These are phyloP conservation scores for Syzygium oleosum DNA, from an alignment of 345 rosid species.

Conservation along the genomic window DNA sequence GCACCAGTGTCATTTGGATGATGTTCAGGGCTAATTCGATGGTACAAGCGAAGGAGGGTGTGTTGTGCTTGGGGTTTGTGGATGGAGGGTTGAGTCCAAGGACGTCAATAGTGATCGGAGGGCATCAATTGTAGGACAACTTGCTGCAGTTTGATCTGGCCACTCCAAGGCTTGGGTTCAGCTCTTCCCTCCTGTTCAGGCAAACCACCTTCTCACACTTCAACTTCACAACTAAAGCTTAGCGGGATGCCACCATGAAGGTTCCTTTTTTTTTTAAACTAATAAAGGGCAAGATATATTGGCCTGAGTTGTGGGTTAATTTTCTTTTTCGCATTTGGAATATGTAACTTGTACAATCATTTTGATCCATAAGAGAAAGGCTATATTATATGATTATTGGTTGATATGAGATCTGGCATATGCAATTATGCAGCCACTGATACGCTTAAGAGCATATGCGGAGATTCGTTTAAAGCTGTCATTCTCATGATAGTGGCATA, in stretches of 20 bases:
- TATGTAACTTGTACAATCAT: no score
- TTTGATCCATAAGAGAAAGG: no score
- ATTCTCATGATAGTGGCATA: no score
- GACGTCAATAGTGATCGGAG: constrained; percentile 25
- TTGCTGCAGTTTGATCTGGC: neutral
- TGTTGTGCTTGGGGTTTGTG: constrained; percentile 24
- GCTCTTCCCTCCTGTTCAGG: constrained; percentile 6
- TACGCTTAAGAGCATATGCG: no score
- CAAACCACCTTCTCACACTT: constrained; percentile 48
- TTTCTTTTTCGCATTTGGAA: no score
- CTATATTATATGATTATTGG: no score
- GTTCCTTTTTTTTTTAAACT: neutral
- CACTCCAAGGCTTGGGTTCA: constrained; percentile 15
- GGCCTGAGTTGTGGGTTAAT: no score
- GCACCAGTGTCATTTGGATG: constrained; percentile 15
- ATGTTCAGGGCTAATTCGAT: constrained; percentile 29
- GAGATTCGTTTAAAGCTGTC: no score
- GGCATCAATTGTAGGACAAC: constrained; percentile 20
- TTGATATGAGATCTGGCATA: no score
- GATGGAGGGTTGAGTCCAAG: constrained; percentile 14
- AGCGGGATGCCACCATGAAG: neutral
- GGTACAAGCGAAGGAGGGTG: constrained; percentile 19
- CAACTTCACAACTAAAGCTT: constrained; percentile 34
- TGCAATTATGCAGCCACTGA: no score
- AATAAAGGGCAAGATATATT: no score